A percentile compares a stretch with the other conserved stretches of the same genome.
phyloP scores from a whole-genome alignment of 345 rosid species.

The Populus euphratica region DNA sequence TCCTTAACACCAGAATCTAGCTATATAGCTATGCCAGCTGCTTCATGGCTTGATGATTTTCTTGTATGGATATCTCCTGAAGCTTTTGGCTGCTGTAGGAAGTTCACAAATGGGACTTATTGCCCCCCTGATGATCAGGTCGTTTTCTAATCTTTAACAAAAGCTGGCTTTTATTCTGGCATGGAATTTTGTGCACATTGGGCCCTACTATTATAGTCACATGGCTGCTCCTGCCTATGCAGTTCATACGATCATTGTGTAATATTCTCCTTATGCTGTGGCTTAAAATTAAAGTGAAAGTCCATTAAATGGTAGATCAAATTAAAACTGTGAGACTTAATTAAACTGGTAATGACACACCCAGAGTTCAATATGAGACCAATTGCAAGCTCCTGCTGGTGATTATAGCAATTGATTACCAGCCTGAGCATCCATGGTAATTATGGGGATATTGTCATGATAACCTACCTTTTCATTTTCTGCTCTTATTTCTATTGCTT shows the following conservation, averaged over 20 bases:
- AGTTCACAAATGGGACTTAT: constrained; percentile 82
- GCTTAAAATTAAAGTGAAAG: not conserved
- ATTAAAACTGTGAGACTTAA: not conserved
- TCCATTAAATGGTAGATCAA: not conserved
- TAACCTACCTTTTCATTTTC: not conserved
- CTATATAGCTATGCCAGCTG: constrained; percentile 97
- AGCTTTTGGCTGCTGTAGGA: constrained; percentile 97
- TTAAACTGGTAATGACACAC: not conserved
- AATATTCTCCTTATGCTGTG: not conserved
- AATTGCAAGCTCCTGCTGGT: not conserved
- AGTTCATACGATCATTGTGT: not conserved
- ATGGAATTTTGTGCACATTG: not conserved
- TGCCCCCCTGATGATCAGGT: constrained; percentile 99
- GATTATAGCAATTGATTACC: not conserved
- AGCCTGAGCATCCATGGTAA: not conserved
- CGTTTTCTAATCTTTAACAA: constrained; percentile 13
- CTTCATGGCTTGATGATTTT: constrained; percentile 99
- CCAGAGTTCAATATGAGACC: not conserved
- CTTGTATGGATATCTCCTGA: constrained; percentile 98
- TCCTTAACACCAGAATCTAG: constrained; percentile 77
- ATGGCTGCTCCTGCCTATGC: not conserved
- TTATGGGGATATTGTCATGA: not conserved
- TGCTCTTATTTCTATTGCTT: not conserved
- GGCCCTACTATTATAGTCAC: not conserved
- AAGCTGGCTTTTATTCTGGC: constrained; percentile 1